Conservation (phyloP, 495 filamentous ascomycete species). For the Tetracladium marchalianum region DNA sequence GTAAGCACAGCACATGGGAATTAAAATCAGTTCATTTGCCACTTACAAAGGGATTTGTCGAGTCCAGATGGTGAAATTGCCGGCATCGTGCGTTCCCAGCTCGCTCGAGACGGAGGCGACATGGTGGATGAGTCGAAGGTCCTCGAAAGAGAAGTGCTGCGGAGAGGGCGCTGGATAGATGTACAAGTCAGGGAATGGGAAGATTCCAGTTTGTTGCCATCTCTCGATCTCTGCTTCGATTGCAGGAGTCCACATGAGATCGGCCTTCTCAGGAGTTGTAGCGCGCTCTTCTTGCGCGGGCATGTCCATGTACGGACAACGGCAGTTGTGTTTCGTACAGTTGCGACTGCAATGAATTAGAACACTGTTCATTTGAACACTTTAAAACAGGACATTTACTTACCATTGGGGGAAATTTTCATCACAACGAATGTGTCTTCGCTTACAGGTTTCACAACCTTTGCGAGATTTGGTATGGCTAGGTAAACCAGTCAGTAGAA, state of each 20-base stretch:
- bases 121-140: conserved; percentile 85
- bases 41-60: conserved; percentile 85
- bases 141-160: conserved; percentile 56
- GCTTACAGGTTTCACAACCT: conserved; percentile 95
- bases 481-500: conserved; percentile 15
- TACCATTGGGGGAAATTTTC: conserved; percentile 98
- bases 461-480: conserved; percentile 98
- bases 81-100: conserved; percentile 64
- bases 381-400: conserved; percentile 11
- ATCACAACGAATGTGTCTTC: conserved; percentile 94
- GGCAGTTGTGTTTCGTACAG: conserved; percentile 96
- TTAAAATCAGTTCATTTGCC: conserved; percentile 8
- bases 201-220: conserved; percentile 76
- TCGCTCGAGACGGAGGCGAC: conserved; percentile 78
- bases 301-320: conserved; percentile 92
- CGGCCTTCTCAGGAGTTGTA: conserved; percentile 56
- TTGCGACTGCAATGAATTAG: conserved; percentile 56
- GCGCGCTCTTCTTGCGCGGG: conserved; percentile 54
- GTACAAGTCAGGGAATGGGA: conserved; percentile 76
- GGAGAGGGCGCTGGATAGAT: conserved; percentile 58
- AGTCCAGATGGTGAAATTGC: conserved; percentile 82
- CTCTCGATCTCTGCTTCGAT: conserved; percentile 70
- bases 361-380: too few species aligned
- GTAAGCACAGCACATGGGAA: conserved; percentile 6
- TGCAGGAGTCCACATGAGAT: conserved; percentile 67